Percentiles rank a stretch among this genome's conserved stretches.
Evolutionary conservation across 495 filamentous ascomycete genomes (phyloP).

Genomic region (Daldinia decipiens): DNA sequence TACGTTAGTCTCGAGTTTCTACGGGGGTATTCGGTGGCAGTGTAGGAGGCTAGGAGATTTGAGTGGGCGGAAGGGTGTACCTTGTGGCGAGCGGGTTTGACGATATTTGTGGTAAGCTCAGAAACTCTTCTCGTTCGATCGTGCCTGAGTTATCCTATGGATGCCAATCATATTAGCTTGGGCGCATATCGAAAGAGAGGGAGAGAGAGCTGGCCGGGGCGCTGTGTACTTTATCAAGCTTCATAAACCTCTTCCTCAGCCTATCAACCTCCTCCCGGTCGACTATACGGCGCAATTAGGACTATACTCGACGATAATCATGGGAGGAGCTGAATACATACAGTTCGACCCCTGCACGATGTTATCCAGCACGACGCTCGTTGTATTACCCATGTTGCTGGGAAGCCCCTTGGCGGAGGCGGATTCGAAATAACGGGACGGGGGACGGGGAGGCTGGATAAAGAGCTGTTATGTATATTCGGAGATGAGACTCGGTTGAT

Average conservation of each 20-base stretch:
- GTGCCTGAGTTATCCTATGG: conserved; percentile 93
- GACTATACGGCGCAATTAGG: conserved; percentile 64
- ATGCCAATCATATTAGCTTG: conserved; percentile 3
- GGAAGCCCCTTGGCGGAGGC: conserved; percentile 35
- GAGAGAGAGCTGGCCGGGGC: background rate
- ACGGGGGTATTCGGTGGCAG: background rate
- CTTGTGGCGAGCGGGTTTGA: conserved; percentile 96
- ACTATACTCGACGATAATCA: background rate
- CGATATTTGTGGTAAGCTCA: conserved; percentile 95
- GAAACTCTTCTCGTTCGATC: conserved; percentile 98
- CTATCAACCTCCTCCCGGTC: conserved; percentile 96
- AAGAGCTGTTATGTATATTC: background rate
- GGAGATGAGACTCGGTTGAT: background rate
- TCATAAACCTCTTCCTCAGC: conserved; percentile 97
- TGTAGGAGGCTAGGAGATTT: conserved; percentile 1
- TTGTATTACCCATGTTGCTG: conserved; percentile 80
- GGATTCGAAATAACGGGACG: conserved; percentile 8
- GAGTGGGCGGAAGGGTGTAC: conserved; percentile 56
- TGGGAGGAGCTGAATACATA: conserved; percentile 49
- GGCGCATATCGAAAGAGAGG: background rate
- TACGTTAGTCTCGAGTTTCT: conserved; percentile 18
- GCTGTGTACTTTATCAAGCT: conserved; percentile 86
- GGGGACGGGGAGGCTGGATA: background rate
- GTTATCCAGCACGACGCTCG: conserved; percentile 86
- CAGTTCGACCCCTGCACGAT: conserved; percentile 98